Conservation (phyloP, 148 eudicot species). For the Cornus controversa region DNA sequence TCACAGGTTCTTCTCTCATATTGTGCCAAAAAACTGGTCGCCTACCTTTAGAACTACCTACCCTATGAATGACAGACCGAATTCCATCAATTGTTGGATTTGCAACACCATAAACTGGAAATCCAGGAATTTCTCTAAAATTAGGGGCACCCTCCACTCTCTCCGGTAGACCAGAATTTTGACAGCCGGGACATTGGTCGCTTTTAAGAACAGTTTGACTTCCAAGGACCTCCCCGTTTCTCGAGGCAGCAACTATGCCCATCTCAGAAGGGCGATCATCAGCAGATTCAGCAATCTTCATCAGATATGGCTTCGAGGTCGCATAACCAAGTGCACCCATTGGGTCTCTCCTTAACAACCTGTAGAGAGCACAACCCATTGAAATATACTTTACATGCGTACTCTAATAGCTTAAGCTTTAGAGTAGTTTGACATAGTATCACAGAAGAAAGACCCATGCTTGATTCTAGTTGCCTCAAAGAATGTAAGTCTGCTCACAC, state of each 20-base stretch:
- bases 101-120: constrained; percentile 96
- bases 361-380: constrained; percentile 29
- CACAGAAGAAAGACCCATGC: background rate
- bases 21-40: constrained; percentile 94
- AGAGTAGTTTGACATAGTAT: background rate
- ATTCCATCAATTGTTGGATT: constrained; percentile 93
- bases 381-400: background rate
- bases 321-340: constrained; percentile 95
- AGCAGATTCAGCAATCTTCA: constrained; percentile 54
- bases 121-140: constrained; percentile 89
- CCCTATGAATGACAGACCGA: constrained; percentile 78
- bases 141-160: constrained; percentile 98
- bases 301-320: constrained; percentile 42
- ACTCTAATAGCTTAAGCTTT: background rate
- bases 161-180: constrained; percentile 68
- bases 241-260: constrained; percentile 80
- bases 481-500: background rate
- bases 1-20: constrained; percentile 98
- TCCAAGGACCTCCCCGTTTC: constrained; percentile 90
- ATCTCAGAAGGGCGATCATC: constrained; percentile 82
- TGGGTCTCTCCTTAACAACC: constrained; percentile 93
- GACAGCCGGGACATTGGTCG: constrained; percentile 97
- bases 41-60: constrained; percentile 67
- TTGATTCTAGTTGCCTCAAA: background rate
- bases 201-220: constrained; percentile 95